phyloP scores from a whole-genome alignment of 345 rosid species.

The Barbarea vulgaris region DNA sequence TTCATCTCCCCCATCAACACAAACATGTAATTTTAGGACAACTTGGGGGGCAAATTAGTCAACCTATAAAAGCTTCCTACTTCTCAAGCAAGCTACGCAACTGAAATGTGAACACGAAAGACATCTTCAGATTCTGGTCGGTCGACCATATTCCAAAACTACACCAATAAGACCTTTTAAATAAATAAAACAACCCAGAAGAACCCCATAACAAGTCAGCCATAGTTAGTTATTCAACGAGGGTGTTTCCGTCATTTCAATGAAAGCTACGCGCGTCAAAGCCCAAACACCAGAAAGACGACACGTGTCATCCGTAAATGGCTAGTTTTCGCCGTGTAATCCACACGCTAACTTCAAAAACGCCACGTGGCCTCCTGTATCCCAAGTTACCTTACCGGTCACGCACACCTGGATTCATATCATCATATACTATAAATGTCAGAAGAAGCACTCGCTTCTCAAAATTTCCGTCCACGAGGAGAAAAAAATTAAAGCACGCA shows the following conservation, averaged over 20 bases:
- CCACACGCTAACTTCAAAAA: not conserved
- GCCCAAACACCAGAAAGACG: not conserved
- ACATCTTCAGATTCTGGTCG: slow-evolving; percentile 20
- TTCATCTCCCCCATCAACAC: not conserved
- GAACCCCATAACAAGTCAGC: not conserved
- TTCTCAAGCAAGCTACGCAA: slow-evolving; percentile 27
- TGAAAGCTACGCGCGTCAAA: slow-evolving; percentile 41
- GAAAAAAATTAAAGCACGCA: not conserved
- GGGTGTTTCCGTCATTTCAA: slow-evolving; percentile 34
- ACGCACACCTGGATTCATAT: slow-evolving; percentile 35
- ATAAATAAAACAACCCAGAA: not conserved
- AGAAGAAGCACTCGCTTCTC: not conserved
- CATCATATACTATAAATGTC: slow-evolving; percentile 25
- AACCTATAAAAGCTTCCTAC: not conserved
- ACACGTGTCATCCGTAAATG: slow-evolving; percentile 42
- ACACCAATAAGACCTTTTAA: slow-evolving; percentile 10
- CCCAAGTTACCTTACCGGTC: not conserved
- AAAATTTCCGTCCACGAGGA: slow-evolving; percentile 26
- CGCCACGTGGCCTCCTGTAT: slow-evolving; percentile 42
- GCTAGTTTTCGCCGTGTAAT: slow-evolving; percentile 17
- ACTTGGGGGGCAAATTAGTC: slow-evolving; percentile 25
- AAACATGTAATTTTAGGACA: not conserved
- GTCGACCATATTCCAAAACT: slow-evolving; percentile 14
- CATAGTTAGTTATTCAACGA: not conserved
- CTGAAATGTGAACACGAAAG: slow-evolving; percentile 32